phyloP scores from a whole-genome alignment of 164 flowering plant species.

The Buxus sempervirens region DNA sequence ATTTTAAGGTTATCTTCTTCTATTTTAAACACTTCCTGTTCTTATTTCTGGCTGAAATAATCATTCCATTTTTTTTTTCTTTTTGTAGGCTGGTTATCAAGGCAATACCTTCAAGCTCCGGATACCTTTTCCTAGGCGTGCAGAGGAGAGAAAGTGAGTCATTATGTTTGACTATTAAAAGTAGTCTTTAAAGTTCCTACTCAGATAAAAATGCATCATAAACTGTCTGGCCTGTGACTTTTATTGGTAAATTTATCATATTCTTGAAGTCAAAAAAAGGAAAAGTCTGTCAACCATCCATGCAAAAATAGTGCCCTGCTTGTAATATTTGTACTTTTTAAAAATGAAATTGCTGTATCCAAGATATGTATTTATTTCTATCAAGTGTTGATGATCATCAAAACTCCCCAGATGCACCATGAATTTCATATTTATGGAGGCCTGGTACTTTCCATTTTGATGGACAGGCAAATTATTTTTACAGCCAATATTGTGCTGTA shows the following conservation, averaged over 20 bases:
- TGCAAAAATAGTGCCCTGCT: neutral
- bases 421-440: neutral
- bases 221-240: too few species aligned
- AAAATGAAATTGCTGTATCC: neutral
- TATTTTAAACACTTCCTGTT: neutral
- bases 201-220: too few species aligned
- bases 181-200: neutral
- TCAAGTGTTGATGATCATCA: neutral
- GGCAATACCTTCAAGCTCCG: constrained; percentile 81
- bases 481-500: neutral
- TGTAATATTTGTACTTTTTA: neutral
- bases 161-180: neutral
- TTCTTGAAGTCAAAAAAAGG: too few species aligned
- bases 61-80: neutral
- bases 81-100: constrained; percentile 61
- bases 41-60: neutral
- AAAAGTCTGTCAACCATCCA: neutral
- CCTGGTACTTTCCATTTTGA: neutral
- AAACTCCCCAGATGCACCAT: neutral
- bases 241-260: too few species aligned
- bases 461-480: neutral
- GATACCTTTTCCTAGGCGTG: constrained; percentile 88
- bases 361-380: neutral
- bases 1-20: neutral
- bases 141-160: constrained; percentile 84